phyloP scores from a whole-genome alignment of 2,329 filamentous ascomycete species.

The Hypoxylon sp. region DNA sequence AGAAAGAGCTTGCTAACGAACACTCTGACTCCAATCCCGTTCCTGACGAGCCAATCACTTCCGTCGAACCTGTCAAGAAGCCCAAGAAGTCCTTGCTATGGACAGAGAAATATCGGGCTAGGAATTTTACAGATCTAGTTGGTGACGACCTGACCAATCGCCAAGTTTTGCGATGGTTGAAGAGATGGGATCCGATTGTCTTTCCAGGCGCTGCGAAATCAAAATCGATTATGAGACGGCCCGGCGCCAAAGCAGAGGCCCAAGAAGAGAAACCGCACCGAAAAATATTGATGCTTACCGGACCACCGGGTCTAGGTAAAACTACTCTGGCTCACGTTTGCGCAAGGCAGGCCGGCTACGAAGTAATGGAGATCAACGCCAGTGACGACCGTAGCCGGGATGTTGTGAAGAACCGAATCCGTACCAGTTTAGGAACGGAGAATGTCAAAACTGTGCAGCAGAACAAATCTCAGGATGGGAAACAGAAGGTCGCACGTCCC shows the following conservation, averaged over 20 bases:
- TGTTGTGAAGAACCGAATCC: conserved; percentile 89
- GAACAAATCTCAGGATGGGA: conserved; percentile 58
- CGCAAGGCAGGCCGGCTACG: conserved; percentile 92
- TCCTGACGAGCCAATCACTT: conserved; percentile 50
- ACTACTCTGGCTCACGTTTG: conserved; percentile 97
- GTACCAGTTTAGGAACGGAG: conserved; percentile 91
- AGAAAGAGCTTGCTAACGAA: conserved; percentile 61
- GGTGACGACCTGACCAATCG: conserved; percentile 95
- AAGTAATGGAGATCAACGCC: conserved; percentile 96
- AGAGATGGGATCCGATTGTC: conserved; percentile 90
- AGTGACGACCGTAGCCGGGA: conserved; percentile 91
- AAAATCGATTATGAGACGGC: conserved; percentile 57
- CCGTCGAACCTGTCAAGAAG: conserved; percentile 55
- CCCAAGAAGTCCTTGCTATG: conserved; percentile 72
- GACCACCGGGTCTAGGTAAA: conserved; percentile 92
- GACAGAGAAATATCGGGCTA: conserved; percentile 97
- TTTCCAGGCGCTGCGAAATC: conserved; percentile 78
- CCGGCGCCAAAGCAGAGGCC: conserved; percentile 54
- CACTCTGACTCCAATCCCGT: conserved; percentile 35
- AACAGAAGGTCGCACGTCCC: conserved; percentile 78
- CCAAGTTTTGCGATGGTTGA: conserved; percentile 89
- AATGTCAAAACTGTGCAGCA: conserved; percentile 82
- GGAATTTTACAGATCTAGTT: conserved; percentile 89
- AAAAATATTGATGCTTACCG: conserved; percentile 89
- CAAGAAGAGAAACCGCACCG: conserved; percentile 79